phyloP scores from a whole-genome alignment of 768 basidiomycete species.

The Naganishia vaughanmartiniae region DNA sequence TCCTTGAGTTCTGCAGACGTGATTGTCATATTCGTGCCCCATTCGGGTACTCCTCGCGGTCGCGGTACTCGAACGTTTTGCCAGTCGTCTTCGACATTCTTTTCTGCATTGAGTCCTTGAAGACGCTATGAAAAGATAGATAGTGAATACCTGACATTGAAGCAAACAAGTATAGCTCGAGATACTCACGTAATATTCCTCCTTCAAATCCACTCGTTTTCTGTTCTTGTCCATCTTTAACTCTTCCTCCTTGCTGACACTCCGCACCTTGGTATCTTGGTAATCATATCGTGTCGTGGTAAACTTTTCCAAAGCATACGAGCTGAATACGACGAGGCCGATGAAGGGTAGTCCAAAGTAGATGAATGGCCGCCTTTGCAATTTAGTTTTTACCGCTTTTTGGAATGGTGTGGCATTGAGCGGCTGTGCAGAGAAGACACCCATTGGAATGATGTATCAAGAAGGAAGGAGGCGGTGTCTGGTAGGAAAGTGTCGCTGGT shows the following conservation, averaged over 20 bases:
- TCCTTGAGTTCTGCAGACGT: slow-evolving; percentile 34
- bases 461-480: background rate
- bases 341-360: slow-evolving; percentile 86
- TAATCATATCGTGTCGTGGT: slow-evolving; percentile 89
- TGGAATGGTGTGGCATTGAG: slow-evolving; percentile 33
- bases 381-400: slow-evolving; percentile 31
- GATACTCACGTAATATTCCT: slow-evolving; percentile 87
- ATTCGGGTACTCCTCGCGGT: slow-evolving; percentile 84
- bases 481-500: background rate
- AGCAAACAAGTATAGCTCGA: background rate
- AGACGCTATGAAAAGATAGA: slow-evolving; percentile 23
- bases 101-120: slow-evolving; percentile 27
- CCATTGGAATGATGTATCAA: background rate
- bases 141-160: background rate
- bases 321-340: slow-evolving; percentile 76
- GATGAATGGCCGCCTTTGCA: slow-evolving; percentile 46
- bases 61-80: slow-evolving; percentile 80
- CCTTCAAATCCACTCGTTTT: slow-evolving; percentile 85
- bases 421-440: slow-evolving; percentile 41
- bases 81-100: slow-evolving; percentile 59
- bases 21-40: slow-evolving; percentile 61
- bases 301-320: slow-evolving; percentile 75
- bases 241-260: slow-evolving; percentile 73
- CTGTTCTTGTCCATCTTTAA: slow-evolving; percentile 66
- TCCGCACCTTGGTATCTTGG: slow-evolving; percentile 73